These are phyloP conservation scores for Amanita polypyramis DNA, from an alignment of 768 basidiomycete genomes.

Conservation along the genomic window DNA sequence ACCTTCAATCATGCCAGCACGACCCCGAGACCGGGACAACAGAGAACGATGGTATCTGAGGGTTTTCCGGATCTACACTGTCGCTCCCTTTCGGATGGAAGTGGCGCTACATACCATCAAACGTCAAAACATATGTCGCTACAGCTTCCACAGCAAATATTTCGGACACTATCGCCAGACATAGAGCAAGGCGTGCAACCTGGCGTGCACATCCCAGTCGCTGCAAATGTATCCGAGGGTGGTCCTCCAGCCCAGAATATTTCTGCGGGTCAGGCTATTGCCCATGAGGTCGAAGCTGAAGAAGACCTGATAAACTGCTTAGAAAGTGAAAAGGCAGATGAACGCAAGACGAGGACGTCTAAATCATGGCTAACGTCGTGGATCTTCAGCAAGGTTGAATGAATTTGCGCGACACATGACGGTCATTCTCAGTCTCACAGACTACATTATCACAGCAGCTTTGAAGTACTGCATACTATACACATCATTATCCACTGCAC, in stretches of 20 bases:
- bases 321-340: conserved; percentile 45
- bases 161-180: conserved; percentile 22
- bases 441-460: no score
- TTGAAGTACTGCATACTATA: no score
- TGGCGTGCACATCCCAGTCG: conserved; percentile 31
- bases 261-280: conserved; percentile 53
- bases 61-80: conserved; percentile 11
- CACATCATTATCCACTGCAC: no score
- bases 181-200: conserved; percentile 27
- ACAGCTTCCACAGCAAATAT: conserved; percentile 17
- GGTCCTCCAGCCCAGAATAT: conserved; percentile 26
- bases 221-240: conserved; percentile 23
- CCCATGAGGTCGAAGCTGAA: conserved; percentile 60
- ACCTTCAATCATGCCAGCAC: conserved; percentile 14
- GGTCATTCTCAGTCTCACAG: background rate
- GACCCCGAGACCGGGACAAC: conserved; percentile 12
- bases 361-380: conserved; percentile 58
- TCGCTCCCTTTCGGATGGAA: conserved; percentile 23
- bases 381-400: conserved; percentile 43
- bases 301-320: conserved; percentile 45
- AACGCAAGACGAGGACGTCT: conserved; percentile 29
- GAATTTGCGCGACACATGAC: conserved; percentile 8
- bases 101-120: conserved; percentile 17
- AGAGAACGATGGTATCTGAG: conserved; percentile 21
- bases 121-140: conserved; percentile 29